Evolutionary conservation across 305 asterid genomes (phyloP).

Genomic region (Solanum hybrid): DNA sequence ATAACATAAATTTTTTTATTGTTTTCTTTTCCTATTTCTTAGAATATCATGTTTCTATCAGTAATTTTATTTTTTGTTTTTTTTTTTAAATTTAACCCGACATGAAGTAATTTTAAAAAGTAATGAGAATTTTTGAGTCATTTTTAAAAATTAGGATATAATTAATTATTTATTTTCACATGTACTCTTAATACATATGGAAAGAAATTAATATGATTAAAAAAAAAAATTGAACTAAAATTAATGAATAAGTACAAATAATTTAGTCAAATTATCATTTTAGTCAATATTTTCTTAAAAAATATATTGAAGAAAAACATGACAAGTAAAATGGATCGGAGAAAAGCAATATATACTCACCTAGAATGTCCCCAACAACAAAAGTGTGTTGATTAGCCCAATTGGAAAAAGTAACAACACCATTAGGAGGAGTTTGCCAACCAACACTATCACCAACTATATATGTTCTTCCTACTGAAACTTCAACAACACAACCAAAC

Average conservation of each 20-base stretch:
- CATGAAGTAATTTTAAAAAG: not conserved
- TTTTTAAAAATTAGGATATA: not conserved
- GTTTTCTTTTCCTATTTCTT: not conserved
- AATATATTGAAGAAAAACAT: not conserved
- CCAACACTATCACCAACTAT: slow-evolving; percentile 10
- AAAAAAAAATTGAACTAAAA: not conserved
- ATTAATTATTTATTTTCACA: not conserved
- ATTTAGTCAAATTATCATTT: not conserved
- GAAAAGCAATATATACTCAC: not conserved
- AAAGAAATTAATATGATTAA: not conserved
- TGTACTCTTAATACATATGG: not conserved
- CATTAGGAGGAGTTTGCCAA: slow-evolving; percentile 3
- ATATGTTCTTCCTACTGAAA: slow-evolving; percentile 7
- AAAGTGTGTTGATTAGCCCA: slow-evolving; percentile 9
- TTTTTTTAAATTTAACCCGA: not conserved
- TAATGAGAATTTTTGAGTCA: not conserved
- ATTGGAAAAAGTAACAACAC: not conserved
- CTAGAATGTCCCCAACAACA: slow-evolving; percentile 5
- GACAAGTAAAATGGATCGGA: not conserved
- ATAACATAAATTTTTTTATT: no score
- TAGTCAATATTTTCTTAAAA: not conserved
- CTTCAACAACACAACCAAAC: not conserved
- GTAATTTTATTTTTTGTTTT: no score
- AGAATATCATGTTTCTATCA: not conserved
- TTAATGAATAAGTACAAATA: not conserved